Evolutionary conservation across 2,329 filamentous ascomycete species (phyloP), one percentile per base, ranked within the genome.

Genomic region (Scedosporium aurantiacum): DNA sequence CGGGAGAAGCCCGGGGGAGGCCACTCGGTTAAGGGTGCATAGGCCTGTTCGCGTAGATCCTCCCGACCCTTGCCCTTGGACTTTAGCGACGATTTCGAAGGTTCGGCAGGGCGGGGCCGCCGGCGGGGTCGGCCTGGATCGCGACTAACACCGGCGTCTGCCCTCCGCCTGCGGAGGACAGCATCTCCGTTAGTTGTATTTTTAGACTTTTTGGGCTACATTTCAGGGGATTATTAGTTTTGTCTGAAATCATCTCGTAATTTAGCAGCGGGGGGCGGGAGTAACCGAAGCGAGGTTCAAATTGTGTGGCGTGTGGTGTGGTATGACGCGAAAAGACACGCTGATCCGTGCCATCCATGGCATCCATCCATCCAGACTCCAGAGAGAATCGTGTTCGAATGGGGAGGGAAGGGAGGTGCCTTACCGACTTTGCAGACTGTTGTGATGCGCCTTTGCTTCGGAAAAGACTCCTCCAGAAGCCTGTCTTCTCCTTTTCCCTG

Each of bases 1-100:
- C 68, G 73, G 10, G 75, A 73, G 57, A 84, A 70, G 58, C 78
- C 80, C 10, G 74, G 71, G 0, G 84, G 84, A 18, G 84, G 84
- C 84, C 84, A 87, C 66, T 61, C 52, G 23, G 60, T 61, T 32
- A 61, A 28, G 16, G 60, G 52, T 40, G 40, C 72, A 64, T 68
- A 66, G 60, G 60, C 58, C 60, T 67, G 63, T 45, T 71, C 68
- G 55, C 72, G 70, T 18, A 67, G 57, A 54, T 71, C 66, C 52
- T 74, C 74, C 37, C 68, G 70, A 16, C 71, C 74, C 62, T 78
- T 76, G 21, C 75, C 74, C 64, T 76, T 78, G 63, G 47, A 67
- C 61, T 57, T 57, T 16, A 40, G 54, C 16, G 32, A n/a, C 2
- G 45, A 18, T 28, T 63, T 70, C 63, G 66, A 68, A 61, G 63